Evolutionary conservation across 495 filamentous ascomycete genomes (phyloP), one percentile per base, ranked within the genome.

Genomic region (Penicillium soppii): DNA sequence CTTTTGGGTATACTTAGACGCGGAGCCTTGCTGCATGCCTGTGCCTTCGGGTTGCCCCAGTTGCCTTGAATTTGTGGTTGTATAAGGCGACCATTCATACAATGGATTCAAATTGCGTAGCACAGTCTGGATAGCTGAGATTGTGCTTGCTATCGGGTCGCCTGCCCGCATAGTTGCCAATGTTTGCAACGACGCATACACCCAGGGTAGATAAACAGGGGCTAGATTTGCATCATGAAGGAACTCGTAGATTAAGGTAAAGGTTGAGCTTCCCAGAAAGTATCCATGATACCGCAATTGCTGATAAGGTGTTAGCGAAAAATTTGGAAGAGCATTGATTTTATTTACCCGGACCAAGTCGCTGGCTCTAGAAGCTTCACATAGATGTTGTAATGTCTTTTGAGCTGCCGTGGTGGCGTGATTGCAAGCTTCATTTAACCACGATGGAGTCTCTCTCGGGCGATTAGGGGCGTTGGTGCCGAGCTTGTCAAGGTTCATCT

Each of bases 381-480:
- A 66, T 3, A 76, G 52, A 38, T 66, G 62, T 23, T 70, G 68
- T 17, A 76, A 70, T 0, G 70, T 72, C 22, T 67, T 59, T 21
- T 65, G 62, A 3, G 73, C 71, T 1, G 68, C 64, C 8, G 62
- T 63, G 5, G 72, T 53, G 6, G 65, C 62, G 21, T 66, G 53
- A n/a, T 65, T 66, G 29, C 73, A 76, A n/a, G 73, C 73, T 47
- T 76, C 70, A 15, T 74, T 70, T 3, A 76, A 52, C 73, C 73
- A 76, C 12, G 62, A 38, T 2, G 73, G 73, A 1, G 66, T 67
- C 33, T 74, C 66, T 4, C 52, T 59, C 1, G 63, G 54, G 4
- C 53, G 64, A 50, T 67, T 68, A 1, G 45, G 27, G 2, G 29
- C 21, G 16, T 22, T 21, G 6, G 16, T 45, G 16, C 21, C 49